A percentile compares a stretch with the other conserved stretches of the same genome.
phyloP scores from a whole-genome alignment of 2,329 filamentous ascomycete species.

The Aspergillus ochraceoroseus region DNA sequence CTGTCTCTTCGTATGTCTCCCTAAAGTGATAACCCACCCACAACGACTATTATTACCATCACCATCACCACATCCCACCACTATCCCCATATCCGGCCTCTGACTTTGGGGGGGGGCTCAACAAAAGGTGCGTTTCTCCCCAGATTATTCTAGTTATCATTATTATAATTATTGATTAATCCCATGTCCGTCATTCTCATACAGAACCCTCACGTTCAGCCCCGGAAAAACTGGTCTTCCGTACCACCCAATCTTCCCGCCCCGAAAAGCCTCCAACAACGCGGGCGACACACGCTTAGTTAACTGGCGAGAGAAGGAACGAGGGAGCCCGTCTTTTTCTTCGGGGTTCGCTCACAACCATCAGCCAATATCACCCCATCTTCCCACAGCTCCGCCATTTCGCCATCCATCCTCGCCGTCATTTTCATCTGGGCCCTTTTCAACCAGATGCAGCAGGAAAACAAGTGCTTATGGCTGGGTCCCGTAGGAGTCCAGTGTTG shows the following conservation, averaged over 20 bases:
- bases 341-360: constrained; percentile 15
- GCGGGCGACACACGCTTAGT: constrained; percentile 26
- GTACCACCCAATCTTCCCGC: constrained; percentile 24
- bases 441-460: constrained; percentile 41
- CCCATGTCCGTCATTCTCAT: constrained; percentile 16
- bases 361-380: no score
- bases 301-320: constrained; percentile 18
- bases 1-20: no score
- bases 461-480: constrained; percentile 47
- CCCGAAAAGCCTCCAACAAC: constrained; percentile 32
- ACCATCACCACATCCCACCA: no score
- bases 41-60: no score
- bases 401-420: constrained; percentile 11
- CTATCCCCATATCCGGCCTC: no score
- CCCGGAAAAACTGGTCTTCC: constrained; percentile 35
- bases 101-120: no score
- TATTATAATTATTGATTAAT: no score
- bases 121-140: constrained; percentile 20
- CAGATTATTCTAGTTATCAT: no score
- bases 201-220: constrained; percentile 6
- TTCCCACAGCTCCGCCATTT: no score
- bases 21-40: no score
- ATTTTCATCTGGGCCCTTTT: constrained; percentile 9
- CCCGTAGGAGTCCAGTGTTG: constrained; percentile 48
- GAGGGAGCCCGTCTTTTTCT: constrained; percentile 20